Base-by-base conservation (phyloP, 768 basidiomycete species). In the Leccinum longicurvipes region DNA sequence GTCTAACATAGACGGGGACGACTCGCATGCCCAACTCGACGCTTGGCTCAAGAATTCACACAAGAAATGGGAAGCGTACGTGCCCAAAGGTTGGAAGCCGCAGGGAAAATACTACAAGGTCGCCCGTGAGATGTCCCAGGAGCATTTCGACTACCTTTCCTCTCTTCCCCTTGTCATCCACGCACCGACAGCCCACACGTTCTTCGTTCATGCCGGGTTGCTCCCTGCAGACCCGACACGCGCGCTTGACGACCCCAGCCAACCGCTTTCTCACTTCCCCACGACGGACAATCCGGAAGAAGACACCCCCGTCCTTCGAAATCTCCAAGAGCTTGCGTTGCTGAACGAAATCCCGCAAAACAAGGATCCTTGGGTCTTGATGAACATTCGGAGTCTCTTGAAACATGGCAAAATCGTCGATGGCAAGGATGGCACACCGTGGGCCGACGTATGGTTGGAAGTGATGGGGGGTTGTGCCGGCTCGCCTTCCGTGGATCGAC, bases 161-260 rank as follows among this genome's bases (percentile, higher is more conserved):
- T 74, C 80, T n/a, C 73, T 93, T 0, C 94, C 95, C 0, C 74
- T 93, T 28, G 76, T 79, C 47, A 74, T 94, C 8, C 84, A 96
- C 66, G 72, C 89, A 15, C 91, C 93, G 0, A 78, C 79, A 3
- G 81, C 87, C 3, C 91, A 95, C 64, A 72, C 84, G 1, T 85
- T 84, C 72, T 77, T 95, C 47, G 90, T 86, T 1, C 93, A 97
- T 61, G 94, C 85, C 2, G 95, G 95, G 6, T 64, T 96, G 19
- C 78, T 98, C 2, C 79, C 93, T 0, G 79, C 77, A 6, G 83
- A 96, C 65, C 87, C 91, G 3, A 72, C 69, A 1, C 80, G 76
- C 57, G 67, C 80, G 27, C 67, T 73, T 17, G 75, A 73, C 23
- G 74, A 84, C 61, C 71, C 73, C 24, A 75, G 72, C 11, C 93